Evolutionary conservation across 768 basidiomycete species (phyloP).

Genomic region (Mrakia blollopis): DNA sequence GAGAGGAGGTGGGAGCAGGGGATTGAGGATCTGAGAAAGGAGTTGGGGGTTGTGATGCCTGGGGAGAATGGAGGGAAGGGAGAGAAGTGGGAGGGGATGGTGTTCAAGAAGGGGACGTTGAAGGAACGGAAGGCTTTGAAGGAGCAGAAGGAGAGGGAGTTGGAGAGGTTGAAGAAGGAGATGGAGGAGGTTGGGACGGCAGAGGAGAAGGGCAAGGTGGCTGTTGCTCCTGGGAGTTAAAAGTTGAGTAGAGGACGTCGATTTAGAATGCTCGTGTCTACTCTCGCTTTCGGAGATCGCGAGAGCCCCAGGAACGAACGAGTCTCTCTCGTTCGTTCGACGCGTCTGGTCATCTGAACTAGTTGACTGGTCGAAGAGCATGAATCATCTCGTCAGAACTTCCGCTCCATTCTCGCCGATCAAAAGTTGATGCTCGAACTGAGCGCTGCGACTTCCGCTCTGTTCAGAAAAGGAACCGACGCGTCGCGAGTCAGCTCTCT

Average conservation of each 20-base stretch:
- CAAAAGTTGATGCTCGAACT: conserved; percentile 82
- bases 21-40: conserved; percentile 72
- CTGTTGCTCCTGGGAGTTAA: conserved; percentile 18
- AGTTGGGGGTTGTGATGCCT: conserved; percentile 60
- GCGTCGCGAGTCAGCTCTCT: background rate
- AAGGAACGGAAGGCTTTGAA: conserved; percentile 56
- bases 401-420: conserved; percentile 75
- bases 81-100: conserved; percentile 63
- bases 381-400: conserved; percentile 58
- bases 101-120: conserved; percentile 60
- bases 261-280: no score
- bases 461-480: conserved; percentile 38
- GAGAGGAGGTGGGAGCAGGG: conserved; percentile 87
- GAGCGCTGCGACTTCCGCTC: conserved; percentile 77
- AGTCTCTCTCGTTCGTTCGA: no score
- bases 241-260: background rate
- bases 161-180: conserved; percentile 19
- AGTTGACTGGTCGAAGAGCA: no score
- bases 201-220: background rate
- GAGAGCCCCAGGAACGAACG: no score
- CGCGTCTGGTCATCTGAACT: no score
- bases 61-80: conserved; percentile 56
- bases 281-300: no score
- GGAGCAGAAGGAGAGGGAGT: conserved; percentile 38
- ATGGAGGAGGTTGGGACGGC: background rate